Conservation (phyloP, 2,329 filamentous ascomycete genomes). For the Zasmidium citrigriseum region DNA sequence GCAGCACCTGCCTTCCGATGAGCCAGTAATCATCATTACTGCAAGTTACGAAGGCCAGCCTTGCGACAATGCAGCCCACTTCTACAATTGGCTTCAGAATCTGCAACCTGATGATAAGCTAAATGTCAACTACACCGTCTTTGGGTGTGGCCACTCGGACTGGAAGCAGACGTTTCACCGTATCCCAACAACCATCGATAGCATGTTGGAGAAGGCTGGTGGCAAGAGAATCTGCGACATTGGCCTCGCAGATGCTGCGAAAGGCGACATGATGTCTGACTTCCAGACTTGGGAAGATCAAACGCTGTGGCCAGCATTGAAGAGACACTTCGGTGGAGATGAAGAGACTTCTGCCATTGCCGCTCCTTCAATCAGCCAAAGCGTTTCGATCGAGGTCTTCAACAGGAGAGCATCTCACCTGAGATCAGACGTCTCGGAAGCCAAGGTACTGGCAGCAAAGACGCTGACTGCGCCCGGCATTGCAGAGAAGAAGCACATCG, state of each 20-base stretch:
- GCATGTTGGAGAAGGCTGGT: conserved; percentile 53
- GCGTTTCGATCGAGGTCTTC: conserved; percentile 55
- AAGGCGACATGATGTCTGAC: conserved; percentile 66
- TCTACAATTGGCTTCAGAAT: conserved; percentile 66
- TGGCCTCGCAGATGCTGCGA: conserved; percentile 61
- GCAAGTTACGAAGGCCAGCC: conserved; percentile 75
- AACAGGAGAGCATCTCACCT: conserved; percentile 59
- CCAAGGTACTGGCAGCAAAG: conserved; percentile 57
- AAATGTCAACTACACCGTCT: conserved; percentile 66
- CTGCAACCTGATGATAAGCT: conserved; percentile 53
- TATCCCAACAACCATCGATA: conserved; percentile 65
- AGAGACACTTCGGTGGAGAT: conserved; percentile 37
- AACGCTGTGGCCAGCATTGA: conserved; percentile 54
- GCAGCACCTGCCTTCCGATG: conserved; percentile 59
- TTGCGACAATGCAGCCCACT: conserved; percentile 69
- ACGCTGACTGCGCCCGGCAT: conserved; percentile 54
- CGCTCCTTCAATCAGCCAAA: conserved; percentile 25
- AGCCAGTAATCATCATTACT: conserved; percentile 67
- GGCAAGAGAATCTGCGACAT: conserved; percentile 51
- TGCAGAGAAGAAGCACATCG: conserved; percentile 58
- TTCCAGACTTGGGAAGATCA: conserved; percentile 70
- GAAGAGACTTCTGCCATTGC: conserved; percentile 8
- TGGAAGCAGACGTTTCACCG: conserved; percentile 65
- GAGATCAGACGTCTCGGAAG: conserved; percentile 65
- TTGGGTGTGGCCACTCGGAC: conserved; percentile 66